These are phyloP conservation scores for Racocetra persica DNA, from an alignment of 371 early-diverging fungal species.

Conservation along the genomic window DNA sequence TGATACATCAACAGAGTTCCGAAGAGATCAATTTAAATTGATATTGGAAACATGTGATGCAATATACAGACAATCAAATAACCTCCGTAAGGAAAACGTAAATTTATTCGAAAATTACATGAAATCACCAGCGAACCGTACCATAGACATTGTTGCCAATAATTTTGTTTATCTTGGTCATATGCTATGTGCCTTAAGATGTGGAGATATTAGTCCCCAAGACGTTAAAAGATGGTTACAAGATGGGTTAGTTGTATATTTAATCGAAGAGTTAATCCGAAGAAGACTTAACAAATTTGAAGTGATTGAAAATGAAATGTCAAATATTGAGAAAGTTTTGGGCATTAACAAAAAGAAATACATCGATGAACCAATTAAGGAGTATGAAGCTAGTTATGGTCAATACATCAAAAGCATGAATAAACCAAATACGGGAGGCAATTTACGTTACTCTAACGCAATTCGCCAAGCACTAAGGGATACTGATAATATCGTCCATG, in stretches of 20 bases:
- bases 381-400: constrained; percentile 45
- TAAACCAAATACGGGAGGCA: constrained; percentile 3
- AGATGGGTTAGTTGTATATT: constrained; percentile 39
- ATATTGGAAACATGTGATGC: constrained; percentile 55
- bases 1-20: constrained; percentile 48
- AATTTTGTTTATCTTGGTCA: constrained; percentile 51
- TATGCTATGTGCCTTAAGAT: constrained; percentile 50
- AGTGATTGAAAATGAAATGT: constrained; percentile 44
- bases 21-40: constrained; percentile 48
- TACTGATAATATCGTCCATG: not conserved
- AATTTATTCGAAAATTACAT: constrained; percentile 47
- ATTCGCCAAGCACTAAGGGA: not conserved
- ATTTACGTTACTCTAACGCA: constrained; percentile 8
- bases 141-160: constrained; percentile 52
- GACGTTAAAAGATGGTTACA: constrained; percentile 43
- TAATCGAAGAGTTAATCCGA: constrained; percentile 53
- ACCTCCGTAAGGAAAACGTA: constrained; percentile 48
- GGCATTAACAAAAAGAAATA: constrained; percentile 44
- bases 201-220: constrained; percentile 47
- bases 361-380: constrained; percentile 42
- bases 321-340: constrained; percentile 45
- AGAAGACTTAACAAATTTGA: constrained; percentile 47
- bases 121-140: constrained; percentile 46
- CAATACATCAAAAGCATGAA: constrained; percentile 38
- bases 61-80: constrained; percentile 48